Conservation (phyloP, 2,329 filamentous ascomycete genomes). For the Fusarium sp. region DNA sequence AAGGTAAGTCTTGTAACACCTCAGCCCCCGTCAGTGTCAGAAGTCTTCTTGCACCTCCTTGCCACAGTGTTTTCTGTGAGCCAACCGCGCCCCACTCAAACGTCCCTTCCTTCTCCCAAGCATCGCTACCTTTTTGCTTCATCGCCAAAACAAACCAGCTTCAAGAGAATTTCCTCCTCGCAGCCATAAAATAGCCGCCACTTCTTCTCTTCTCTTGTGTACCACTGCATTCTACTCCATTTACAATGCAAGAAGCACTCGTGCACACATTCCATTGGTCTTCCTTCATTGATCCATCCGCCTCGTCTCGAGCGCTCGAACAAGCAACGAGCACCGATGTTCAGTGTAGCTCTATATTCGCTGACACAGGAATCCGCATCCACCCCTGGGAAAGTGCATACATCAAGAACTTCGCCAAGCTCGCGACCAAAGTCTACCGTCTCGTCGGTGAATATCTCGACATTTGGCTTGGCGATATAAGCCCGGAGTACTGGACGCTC, state of each 20-base stretch:
- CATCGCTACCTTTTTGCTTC: background rate
- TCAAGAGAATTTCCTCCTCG: background rate
- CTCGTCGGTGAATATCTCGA: background rate
- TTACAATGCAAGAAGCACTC: too few relatives aligned
- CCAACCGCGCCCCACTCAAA: background rate
- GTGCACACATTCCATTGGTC: too few relatives aligned
- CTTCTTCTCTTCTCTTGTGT: too few relatives aligned
- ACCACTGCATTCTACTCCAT: too few relatives aligned
- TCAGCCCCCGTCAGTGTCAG: too few relatives aligned
- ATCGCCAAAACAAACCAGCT: background rate
- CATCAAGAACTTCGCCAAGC: background rate
- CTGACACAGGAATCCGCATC: rapidly evolving
- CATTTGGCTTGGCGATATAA: background rate
- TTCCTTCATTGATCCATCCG: too few relatives aligned
- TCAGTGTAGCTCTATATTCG: background rate
- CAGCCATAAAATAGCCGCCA: too few relatives aligned
- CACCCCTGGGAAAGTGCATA: background rate
- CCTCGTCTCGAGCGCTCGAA: too few relatives aligned
- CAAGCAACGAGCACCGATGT: background rate
- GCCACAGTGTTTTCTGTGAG: background rate
- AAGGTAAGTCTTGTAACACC: too few relatives aligned
- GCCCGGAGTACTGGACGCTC: background rate
- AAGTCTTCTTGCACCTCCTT: too few relatives aligned
- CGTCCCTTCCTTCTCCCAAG: background rate
- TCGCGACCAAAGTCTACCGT: background rate